Evolutionary conservation across 2,329 filamentous ascomycete genomes (phyloP), one percentile per base, ranked within the genome.

Genomic region (Cytospora paraplurivora): DNA sequence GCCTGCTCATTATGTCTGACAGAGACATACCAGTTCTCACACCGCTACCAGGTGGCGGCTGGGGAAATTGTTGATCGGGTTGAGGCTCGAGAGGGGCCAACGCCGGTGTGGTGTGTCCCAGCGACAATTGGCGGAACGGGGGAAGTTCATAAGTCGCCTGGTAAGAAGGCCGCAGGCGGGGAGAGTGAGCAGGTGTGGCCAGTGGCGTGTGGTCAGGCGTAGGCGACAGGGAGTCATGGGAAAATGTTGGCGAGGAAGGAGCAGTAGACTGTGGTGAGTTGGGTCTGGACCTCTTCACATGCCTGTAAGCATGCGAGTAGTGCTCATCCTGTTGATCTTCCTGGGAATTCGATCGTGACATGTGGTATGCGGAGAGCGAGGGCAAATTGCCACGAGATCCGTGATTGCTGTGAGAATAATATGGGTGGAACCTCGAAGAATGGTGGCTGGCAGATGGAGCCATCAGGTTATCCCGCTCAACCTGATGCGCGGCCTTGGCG

Each of bases 181-280:
- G 95, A 19, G 93, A 97, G 77, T 98, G 95, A 51, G 93, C 94
- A 5, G 94, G 94, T 6, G 94, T 99, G 34, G 93, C 94, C 62
- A 98, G 87, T n/a, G 94, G 94, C n/a, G 95, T 98, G 80, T 97
- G 93, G 73, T 98, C 94, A 12, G 94, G 95, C 1, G 94, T 99
- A 5, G 94, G 95, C 11, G 94, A 98, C 54, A 94, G 85, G 12
- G 94, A 97, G 76, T 97, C 93, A 78, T 97, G 93, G 2, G 94
- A 97, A 76, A 97, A 97, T 4, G 93, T 97, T 33, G 94, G 94
- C 37, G 94, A 98, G 33, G 94, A 96, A 21, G 95, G 95, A 55
- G 94, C 94, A 2, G 94, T 98, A 10, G 93, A 97, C 78, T 96
- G 92, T 59, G 94, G 95, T 41, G 94, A 97, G 75, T 93, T 95